These are phyloP conservation scores for Plasmodium malariae DNA, from an alignment of 169 alveolate genomes.

Conservation along the genomic window DNA sequence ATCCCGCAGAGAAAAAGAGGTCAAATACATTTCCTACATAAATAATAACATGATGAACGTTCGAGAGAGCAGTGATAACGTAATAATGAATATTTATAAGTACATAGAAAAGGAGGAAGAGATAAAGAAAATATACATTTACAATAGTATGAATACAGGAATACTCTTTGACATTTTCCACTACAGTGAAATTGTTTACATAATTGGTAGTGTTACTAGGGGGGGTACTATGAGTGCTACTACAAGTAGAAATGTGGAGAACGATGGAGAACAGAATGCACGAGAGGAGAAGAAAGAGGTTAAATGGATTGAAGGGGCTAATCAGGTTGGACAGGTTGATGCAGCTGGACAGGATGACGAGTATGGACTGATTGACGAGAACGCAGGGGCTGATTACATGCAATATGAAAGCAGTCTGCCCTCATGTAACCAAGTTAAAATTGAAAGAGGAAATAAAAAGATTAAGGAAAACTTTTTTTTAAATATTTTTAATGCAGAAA, in stretches of 20 bases:
- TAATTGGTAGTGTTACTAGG: neutral
- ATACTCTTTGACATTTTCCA: conserved; percentile 36
- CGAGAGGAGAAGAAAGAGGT: neutral
- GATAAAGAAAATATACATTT: conserved; percentile 12
- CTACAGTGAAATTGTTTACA: conserved; percentile 14
- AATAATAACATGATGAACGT: neutral
- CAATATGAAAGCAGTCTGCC: neutral
- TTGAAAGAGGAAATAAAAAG: neutral
- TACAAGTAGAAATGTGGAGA: too few relatives aligned
- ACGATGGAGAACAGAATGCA: neutral
- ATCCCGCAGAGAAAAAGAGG: neutral
- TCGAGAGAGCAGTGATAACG: neutral
- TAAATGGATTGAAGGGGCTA: too few relatives aligned
- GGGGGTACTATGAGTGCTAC: too few relatives aligned
- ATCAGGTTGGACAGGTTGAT: neutral
- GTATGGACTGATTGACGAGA: neutral
- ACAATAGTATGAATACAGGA: conserved; percentile 10
- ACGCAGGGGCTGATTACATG: neutral
- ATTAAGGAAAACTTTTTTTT: conserved; percentile 22
- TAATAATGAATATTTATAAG: conserved; percentile 41
- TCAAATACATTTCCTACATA: conserved; percentile 24
- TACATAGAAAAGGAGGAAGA: conserved; percentile 34
- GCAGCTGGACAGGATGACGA: neutral
- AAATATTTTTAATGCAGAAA: conserved; percentile 9
- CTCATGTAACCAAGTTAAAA: neutral